Evolutionary conservation across 345 rosid genomes (phyloP), one percentile per base, ranked within the genome.

Genomic region (Rhodamnia argentea): DNA sequence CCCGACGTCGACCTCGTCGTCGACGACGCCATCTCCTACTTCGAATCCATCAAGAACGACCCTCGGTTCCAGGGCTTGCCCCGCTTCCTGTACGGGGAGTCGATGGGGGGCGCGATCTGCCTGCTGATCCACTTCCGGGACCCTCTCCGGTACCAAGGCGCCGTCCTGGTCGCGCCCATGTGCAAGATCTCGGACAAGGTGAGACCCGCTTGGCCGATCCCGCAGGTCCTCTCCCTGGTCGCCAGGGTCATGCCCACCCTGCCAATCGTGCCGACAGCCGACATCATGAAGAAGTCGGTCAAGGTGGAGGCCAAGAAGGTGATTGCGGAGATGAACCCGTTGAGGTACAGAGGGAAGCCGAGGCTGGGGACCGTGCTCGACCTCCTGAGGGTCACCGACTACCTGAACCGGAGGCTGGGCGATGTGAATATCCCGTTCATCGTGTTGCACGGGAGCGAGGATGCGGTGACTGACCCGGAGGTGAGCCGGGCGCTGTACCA

Each of bases 51-150:
- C 86, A 95, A 90, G 88, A 89, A 55, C 13, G 42, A 92, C 42
- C 92, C 95, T 0, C 18, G 81, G 0, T 90, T 89, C n/a, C 24
- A 64, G 16, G 89, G 88, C 75, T 86, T 94, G 52, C 97, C 96
- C 24, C 89, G 91, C 44, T 95, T 97, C 85, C 90, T 95, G 13
- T 93, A 89, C 27, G 97, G 98, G 5, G 98, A 97, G 87, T 96
- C 98, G 9, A 93, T 95, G 98, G 98, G 98, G 26, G 98, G 94
- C 8, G 99, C 97, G 5, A 91, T 93, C 85, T 91, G 91, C 87
- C 92, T 97, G 22, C 54, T 94, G 85, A 87, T 90, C 51, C 97
- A 95, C 88, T 90, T 96, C 40, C 90, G 92, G 2, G 93, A 92
- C 84, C 93, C 90, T 5, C 53, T 37, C 26, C 94, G 91, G 82